Evolutionary conservation across 176 grass and related monocot species (phyloP).

Genomic region (Canna indica): DNA sequence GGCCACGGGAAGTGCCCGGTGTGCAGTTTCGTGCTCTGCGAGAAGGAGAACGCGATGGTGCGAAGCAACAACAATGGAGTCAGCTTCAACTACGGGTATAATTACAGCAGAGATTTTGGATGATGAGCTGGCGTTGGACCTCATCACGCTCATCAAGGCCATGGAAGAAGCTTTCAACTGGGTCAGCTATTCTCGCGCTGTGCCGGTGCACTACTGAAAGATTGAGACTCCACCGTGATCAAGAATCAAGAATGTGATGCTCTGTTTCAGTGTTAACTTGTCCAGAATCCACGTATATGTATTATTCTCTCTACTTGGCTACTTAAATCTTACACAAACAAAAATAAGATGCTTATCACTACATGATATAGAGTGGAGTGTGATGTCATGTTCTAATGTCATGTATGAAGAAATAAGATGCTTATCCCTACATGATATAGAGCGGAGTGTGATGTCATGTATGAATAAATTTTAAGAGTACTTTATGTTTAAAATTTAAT

Average conservation of each 20-base stretch:
- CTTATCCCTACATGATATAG: too few relatives aligned
- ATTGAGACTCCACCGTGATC: too few relatives aligned
- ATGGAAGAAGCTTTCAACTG: constrained; percentile 62
- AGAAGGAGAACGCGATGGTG: constrained; percentile 6
- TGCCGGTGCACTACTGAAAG: constrained; percentile 8
- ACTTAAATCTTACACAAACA: background rate
- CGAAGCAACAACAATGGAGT: background rate
- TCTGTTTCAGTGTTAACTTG: background rate
- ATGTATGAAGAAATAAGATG: too few relatives aligned
- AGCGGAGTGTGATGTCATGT: too few relatives aligned
- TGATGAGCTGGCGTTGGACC: constrained; percentile 19
- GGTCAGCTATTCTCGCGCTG: constrained; percentile 25
- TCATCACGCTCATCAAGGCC: constrained; percentile 37
- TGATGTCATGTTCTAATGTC: too few relatives aligned
- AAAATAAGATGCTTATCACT: background rate
- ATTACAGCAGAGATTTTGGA: background rate
- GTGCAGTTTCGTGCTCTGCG: constrained; percentile 29
- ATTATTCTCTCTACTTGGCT: background rate
- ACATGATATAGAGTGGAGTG: too few relatives aligned
- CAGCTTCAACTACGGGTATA: background rate
- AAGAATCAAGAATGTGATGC: background rate
- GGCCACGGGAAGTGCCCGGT: constrained; percentile 42
- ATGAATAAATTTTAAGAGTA: too few relatives aligned
- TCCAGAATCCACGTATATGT: background rate
- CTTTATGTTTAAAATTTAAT: too few relatives aligned